Conservation (phyloP, 208 protist species). For the Lotmaria passim region DNA sequence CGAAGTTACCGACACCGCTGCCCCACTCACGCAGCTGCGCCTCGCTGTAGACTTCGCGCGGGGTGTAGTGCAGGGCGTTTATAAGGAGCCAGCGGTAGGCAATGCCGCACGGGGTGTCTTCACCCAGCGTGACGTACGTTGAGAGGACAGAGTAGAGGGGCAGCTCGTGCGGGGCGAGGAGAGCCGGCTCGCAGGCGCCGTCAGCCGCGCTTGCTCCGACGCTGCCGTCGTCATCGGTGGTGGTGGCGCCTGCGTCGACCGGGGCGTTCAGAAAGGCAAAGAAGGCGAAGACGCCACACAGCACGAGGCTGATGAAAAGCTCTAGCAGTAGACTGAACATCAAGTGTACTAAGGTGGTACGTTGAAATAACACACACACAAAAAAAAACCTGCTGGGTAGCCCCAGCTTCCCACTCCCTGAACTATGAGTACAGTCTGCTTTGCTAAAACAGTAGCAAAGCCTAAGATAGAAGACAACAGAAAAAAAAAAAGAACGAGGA, state of each 20-base stretch:
- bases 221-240: constrained; percentile 20
- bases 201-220: neutral
- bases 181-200: constrained; percentile 10
- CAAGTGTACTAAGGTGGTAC: too few relatives aligned
- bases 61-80: constrained; percentile 26
- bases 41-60: constrained; percentile 32
- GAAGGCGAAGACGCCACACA: constrained; percentile 60
- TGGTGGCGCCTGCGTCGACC: constrained; percentile 27
- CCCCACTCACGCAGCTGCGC: constrained; percentile 22
- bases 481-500: too few relatives aligned
- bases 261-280: constrained; percentile 73
- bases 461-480: too few relatives aligned
- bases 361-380: too few relatives aligned
- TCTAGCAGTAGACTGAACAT: constrained; percentile 73
- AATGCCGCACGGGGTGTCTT: constrained; percentile 21
- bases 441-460: too few relatives aligned
- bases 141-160: constrained; percentile 24
- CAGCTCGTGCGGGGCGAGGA: constrained; percentile 23
- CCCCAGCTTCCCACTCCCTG: too few relatives aligned
- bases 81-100: constrained; percentile 37
- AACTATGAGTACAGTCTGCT: too few relatives aligned
- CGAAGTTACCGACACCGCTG: neutral
- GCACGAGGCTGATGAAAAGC: constrained; percentile 57
- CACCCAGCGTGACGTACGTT: constrained; percentile 13
- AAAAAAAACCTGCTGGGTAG: too few relatives aligned